Conservation (phyloP, 768 basidiomycete genomes). For the Xerocomus spinulosus region DNA sequence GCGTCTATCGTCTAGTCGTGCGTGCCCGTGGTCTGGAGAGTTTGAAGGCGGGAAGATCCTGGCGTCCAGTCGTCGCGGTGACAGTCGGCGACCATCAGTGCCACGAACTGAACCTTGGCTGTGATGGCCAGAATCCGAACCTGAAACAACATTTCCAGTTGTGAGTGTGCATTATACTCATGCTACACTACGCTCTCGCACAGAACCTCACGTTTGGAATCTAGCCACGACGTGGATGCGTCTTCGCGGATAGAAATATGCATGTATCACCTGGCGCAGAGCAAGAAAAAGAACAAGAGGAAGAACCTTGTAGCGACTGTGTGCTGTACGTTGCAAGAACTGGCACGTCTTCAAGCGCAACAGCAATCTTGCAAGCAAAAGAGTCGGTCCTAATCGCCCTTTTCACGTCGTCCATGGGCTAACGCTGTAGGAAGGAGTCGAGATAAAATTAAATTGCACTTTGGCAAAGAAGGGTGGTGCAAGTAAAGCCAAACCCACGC, state of each 20-base stretch:
- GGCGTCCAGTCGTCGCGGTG: conserved; percentile 62
- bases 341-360: conserved; percentile 45
- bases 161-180: conserved; percentile 35
- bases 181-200: background rate
- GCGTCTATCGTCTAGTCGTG: conserved; percentile 27
- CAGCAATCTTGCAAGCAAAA: conserved; percentile 30
- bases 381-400: conserved; percentile 34
- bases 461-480: conserved; percentile 12
- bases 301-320: conserved; percentile 51
- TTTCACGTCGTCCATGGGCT: background rate
- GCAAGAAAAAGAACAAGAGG: conserved; percentile 60
- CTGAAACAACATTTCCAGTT: conserved; percentile 48
- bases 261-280: conserved; percentile 53
- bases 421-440: conserved; percentile 32
- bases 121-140: conserved; percentile 69
- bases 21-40: conserved; percentile 35
- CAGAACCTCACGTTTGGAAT: background rate
- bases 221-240: conserved; percentile 38
- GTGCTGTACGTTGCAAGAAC: conserved; percentile 48
- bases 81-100: conserved; percentile 48
- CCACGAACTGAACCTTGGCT: conserved; percentile 57
- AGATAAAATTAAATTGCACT: conserved; percentile 40
- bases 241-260: conserved; percentile 47
- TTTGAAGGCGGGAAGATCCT: conserved; percentile 57
- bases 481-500: conserved; percentile 9